Evolutionary conservation across 306 rosid genomes (phyloP), one percentile per base, ranked within the genome.

Genomic region (Hippophae tibetana): DNA sequence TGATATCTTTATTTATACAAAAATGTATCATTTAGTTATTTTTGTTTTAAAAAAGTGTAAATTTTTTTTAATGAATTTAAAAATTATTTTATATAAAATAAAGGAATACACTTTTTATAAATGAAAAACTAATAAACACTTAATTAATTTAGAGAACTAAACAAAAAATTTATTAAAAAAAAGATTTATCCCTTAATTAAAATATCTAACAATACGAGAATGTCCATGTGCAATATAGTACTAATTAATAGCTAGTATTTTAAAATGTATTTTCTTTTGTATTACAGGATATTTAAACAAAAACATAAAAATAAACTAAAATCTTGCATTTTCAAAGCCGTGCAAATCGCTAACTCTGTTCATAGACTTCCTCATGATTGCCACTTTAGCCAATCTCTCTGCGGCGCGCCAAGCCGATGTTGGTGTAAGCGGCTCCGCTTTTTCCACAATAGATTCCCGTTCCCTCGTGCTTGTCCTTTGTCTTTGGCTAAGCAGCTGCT

Each of bases 341-440:
- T 93, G 99, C 62, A 93, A 70, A 42, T 93, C 99, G 64, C 99
- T 93, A 60, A 93, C 99, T 82, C 97, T 82, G 71, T 93, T 93
- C 99, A 87, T 78, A 0, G 97, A 88, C 85, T 93, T 93, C 27
- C 94, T 93, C 94, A 88, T 84, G 6, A 84, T 93, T 13, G 99
- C 99, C 46, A 93, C 94, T 55, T 93, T 88, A 42, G 99, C 99
- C 59, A 93, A 52, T 52, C 90, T 84, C 78, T 88, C 97, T 0
- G 99, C 99, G n/a, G 99, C 90, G 65, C 97, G 61, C 99, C 99
- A 93, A 78, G 99, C 97, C 67, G 95, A 88, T 0, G 95, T 93
- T 8, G 95, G 97, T 40, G 99, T 93, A 0, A 88, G 88, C 49
- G 88, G 86, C 83, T 88, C 99, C 0, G 68, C 6, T 72, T 88